These are phyloP conservation scores for Alnus rubra DNA, from an alignment of 306 rosid genomes.

Conservation along the genomic window DNA sequence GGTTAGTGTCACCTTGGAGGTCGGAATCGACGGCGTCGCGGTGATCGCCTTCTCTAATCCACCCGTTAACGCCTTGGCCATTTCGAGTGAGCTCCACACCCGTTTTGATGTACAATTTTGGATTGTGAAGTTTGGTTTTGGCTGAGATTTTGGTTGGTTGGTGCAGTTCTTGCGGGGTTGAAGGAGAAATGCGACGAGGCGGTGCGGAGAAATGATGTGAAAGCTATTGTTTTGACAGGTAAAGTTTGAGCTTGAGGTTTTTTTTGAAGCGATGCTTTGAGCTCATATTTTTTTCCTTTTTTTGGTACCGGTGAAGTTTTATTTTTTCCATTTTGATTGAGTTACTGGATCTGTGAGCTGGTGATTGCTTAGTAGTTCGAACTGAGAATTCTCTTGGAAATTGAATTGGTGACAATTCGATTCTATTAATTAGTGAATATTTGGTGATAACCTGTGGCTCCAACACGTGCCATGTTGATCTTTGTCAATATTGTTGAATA, in stretches of 20 bases:
- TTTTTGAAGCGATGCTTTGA: neutral
- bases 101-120: neutral
- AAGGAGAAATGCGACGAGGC: constrained; percentile 78
- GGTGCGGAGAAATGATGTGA: constrained; percentile 73
- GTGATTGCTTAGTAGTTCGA: neutral
- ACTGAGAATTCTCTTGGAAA: neutral
- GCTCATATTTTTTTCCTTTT: neutral
- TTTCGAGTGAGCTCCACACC: constrained; percentile 46
- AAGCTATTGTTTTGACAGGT: constrained; percentile 92
- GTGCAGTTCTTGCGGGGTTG: constrained; percentile 63
- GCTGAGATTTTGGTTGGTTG: constrained; percentile 2
- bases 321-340: constrained; percentile 14
- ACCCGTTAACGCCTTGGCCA: constrained; percentile 90
- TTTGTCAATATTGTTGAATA: neutral
- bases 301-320: neutral
- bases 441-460: neutral
- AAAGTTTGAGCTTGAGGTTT: neutral
- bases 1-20: constrained; percentile 69
- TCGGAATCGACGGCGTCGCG: constrained; percentile 92
- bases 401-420: neutral
- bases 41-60: constrained; percentile 79
- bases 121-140: neutral
- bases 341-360: neutral
- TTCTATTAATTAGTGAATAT: neutral
- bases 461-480: neutral